A percentile compares a stretch with the other conserved stretches of the same genome.
Evolutionary conservation across 116 monocot genomes (phyloP).

Genomic region (Iris pallida): DNA sequence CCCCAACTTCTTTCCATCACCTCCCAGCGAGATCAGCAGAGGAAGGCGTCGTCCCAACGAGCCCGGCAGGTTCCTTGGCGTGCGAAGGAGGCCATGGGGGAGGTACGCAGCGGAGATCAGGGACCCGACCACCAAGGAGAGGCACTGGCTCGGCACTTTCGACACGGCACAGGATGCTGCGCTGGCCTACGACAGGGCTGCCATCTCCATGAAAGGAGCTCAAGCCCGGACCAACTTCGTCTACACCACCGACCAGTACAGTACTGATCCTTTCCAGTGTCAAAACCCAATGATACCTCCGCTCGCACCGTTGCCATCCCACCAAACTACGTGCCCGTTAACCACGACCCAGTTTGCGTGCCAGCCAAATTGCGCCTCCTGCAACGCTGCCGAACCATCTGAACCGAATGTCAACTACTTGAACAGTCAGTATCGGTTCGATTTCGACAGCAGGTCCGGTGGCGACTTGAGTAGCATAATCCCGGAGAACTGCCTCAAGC

Average conservation of each 20-base stretch:
- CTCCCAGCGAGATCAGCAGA: not conserved
- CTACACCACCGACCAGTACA: not conserved
- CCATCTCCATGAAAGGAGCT: slow-evolving; percentile 11
- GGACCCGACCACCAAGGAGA: slow-evolving; percentile 35
- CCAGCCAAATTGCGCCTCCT: not conserved
- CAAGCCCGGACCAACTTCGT: slow-evolving; percentile 22
- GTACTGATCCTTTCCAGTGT: too few species aligned
- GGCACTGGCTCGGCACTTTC: slow-evolving; percentile 31
- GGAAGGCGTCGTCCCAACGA: slow-evolving; percentile 4
- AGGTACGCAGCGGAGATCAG: slow-evolving; percentile 46
- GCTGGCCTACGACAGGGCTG: slow-evolving; percentile 17
- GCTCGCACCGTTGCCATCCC: not conserved
- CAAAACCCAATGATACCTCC: slow-evolving; percentile 3
- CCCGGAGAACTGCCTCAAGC: slow-evolving; percentile 30
- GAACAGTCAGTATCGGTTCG: not conserved
- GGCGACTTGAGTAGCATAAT: slow-evolving; percentile 47
- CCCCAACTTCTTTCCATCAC: not conserved
- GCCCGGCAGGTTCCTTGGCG: slow-evolving; percentile 29
- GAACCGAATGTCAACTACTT: slow-evolving; percentile 13
- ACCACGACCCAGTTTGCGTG: not conserved
- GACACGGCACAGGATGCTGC: slow-evolving; percentile 18
- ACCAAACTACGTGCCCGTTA: not conserved
- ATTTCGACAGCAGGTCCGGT: slow-evolving; percentile 8
- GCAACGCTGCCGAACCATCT: not conserved
- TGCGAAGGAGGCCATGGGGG: slow-evolving; percentile 44